Evolutionary conservation across 495 filamentous ascomycete species (phyloP), one percentile per base, ranked within the genome.

Genomic region (Amphirosellinia nigrospora): DNA sequence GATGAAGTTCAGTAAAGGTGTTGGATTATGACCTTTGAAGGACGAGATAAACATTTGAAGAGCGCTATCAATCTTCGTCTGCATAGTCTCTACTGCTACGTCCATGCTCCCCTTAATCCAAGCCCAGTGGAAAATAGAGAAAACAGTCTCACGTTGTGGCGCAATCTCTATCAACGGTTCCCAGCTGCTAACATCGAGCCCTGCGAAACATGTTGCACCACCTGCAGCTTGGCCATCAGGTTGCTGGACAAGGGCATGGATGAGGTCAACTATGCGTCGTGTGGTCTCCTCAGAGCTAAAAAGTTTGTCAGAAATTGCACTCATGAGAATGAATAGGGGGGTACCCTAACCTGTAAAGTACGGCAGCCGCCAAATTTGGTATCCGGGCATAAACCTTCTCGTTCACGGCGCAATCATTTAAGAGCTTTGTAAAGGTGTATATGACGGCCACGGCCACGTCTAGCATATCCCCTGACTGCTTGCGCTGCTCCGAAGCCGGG

Each of bases 361-460:
- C 71, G 50, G 82, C 84, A 15, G 82, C 72, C 11, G 87, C 80
- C 4, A 91, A 70, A 50, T 78, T 78, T 11, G 82, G 83, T 77
- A 85, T 85, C 69, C 88, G 81, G 32, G 74, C 80, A 15, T 83
- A 72, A 52, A 91, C 69, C 52, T 77, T 84, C 26, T 88, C 78
- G 21, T 81, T 72, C 32, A 75, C 79, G 23, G 78, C 76, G 1
- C 77, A 75, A 5, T 82, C 79, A 0, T 86, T 84, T 6, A 91
- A 72, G 34, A 90, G 72, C 4, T 80, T 77, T 13, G 83, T 75
- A 58, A 91, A 92, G 0, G 87, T 87, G 69, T 89, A 86, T 7
- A 90, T 73, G 8, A 92, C 82, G 30, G 84, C 80, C 8, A 90
- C 85, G 2, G 87, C 88, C 16, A 91, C 73, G 68, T 87, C 87